A percentile compares a stretch with the other conserved stretches of the same genome.
These are phyloP conservation scores for Malassezia sympodialis DNA, from an alignment of 1,284 basidiomycete genomes.

Conservation along the genomic window DNA sequence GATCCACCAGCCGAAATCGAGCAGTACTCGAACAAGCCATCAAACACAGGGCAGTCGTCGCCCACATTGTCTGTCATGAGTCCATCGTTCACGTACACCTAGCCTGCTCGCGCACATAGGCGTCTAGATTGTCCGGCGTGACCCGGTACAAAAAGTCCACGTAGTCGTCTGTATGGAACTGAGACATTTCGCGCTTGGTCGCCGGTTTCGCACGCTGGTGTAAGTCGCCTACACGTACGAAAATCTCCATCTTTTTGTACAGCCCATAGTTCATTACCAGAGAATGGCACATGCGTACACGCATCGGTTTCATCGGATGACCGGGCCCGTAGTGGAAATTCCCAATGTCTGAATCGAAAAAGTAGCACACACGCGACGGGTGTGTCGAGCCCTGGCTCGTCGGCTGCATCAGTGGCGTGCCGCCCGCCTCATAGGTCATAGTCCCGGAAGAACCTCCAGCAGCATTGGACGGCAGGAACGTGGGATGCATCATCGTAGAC, in stretches of 20 bases:
- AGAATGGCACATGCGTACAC: conserved; percentile 98
- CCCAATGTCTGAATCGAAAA: conserved; percentile 83
- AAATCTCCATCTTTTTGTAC: conserved; percentile 52
- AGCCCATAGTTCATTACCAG: conserved; percentile 96
- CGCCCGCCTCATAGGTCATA: neutral
- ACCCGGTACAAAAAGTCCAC: conserved; percentile 77
- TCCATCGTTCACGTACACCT: conserved; percentile 61
- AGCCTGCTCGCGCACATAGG: conserved; percentile 84
- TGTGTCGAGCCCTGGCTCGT: conserved; percentile 23
- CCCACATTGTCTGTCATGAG: conserved; percentile 61
- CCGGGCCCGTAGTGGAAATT: conserved; percentile 98
- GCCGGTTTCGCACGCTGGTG: conserved; percentile 79
- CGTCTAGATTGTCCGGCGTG: conserved; percentile 72
- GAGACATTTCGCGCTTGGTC: conserved; percentile 93
- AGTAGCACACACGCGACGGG: conserved; percentile 46
- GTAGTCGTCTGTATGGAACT: conserved; percentile 88
- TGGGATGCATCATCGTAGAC: conserved; percentile 5
- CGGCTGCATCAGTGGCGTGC: conserved; percentile 25
- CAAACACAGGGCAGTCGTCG: conserved; percentile 97
- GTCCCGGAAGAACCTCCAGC: conserved; percentile 9
- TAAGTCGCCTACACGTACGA: conserved; percentile 28
- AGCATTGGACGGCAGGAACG: conserved; percentile 15
- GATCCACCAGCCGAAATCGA: conserved; percentile 96
- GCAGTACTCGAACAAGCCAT: conserved; percentile 94
- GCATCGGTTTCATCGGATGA: conserved; percentile 53